Base-by-base conservation (phyloP, 2,329 filamentous ascomycete genomes). In the Calonectria pteridis region DNA sequence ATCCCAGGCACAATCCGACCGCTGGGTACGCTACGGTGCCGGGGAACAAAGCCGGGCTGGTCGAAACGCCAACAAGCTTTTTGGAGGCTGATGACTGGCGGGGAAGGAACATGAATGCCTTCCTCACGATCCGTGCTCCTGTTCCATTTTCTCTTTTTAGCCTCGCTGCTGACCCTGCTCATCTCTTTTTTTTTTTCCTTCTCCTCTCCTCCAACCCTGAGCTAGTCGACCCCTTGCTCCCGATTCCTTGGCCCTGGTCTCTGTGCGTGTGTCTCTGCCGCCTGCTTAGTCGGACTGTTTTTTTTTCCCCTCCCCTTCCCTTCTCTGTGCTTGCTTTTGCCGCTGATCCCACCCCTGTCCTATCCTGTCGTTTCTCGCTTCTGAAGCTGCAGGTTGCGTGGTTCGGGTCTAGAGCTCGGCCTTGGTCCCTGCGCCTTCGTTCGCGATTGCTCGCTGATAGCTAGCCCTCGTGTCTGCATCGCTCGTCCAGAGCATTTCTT, bases 41-140 rank as follows among this genome's bases (percentile, higher is more conserved):
- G 70, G 70, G 69, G 64, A 72, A 67, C 70, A n/a, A 20, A 46
- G 51, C 69, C 69, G 51, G 49, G 49, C 62, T 66, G 69, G 50
- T 67, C 63, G 53, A 67, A 33, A 63, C 33, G 69, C 69, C 69
- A 69, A 69, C 66, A 69, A 69, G 66, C 66, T 68, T 68, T 68
- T 62, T 55, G 50, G 33, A 40, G 49, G 46, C 49, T 55, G 64
- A 67, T 28, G 37, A 64, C 40, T 64, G 59, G 49, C 35, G 6
- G 33, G 35, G 35, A 33, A 16, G 49, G 20, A 33, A 26, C 33
- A 29, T 66, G 55, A 26, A 28, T 28, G 14, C 23, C n/a, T 18
- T 66, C 28, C 29, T 23, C 11, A 50, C 29, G 28, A 35, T 55
- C 31, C 64, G 29, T 43, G 31, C 64, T 55, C 18, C 18, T 51